Evolutionary conservation across 352 stramenopile species (phyloP).

Genomic region (Globisporangium alternatum): DNA sequence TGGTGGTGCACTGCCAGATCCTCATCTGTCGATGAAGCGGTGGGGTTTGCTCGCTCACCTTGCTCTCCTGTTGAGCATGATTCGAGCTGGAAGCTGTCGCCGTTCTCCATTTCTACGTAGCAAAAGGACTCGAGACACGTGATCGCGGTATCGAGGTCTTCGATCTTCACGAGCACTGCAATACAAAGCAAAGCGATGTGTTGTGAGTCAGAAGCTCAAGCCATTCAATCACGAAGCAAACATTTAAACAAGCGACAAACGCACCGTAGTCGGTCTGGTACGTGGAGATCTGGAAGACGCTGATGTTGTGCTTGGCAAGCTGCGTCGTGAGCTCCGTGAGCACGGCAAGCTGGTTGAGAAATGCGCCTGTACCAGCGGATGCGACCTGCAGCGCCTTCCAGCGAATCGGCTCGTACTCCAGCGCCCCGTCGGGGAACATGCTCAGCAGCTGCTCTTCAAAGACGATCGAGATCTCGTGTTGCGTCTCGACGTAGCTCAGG

Average conservation of each 20-base stretch:
- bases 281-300: conserved; percentile 71
- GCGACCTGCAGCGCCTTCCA: conserved; percentile 67
- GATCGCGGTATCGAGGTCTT: conserved; percentile 46
- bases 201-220: neutral
- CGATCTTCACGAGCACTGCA: conserved; percentile 57
- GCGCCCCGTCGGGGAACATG: conserved; percentile 29
- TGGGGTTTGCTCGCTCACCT: neutral
- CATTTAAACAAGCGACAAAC: conserved; percentile 3
- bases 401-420: conserved; percentile 47
- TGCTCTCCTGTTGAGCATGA: neutral
- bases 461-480: conserved; percentile 66
- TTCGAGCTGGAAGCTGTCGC: conserved; percentile 18
- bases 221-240: neutral
- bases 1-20: conserved; percentile 40
- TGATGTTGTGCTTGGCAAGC: conserved; percentile 45
- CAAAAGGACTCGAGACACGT: conserved; percentile 52
- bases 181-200: conserved; percentile 4
- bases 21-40: conserved; percentile 2
- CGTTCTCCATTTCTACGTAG: conserved; percentile 49
- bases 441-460: conserved; percentile 45
- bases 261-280: conserved; percentile 71
- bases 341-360: conserved; percentile 50
- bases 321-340: conserved; percentile 60
- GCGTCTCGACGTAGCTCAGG: conserved; percentile 64
- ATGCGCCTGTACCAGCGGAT: conserved; percentile 46